phyloP scores from a whole-genome alignment of 331 rosid genomes.

The Rosa hybrid region DNA sequence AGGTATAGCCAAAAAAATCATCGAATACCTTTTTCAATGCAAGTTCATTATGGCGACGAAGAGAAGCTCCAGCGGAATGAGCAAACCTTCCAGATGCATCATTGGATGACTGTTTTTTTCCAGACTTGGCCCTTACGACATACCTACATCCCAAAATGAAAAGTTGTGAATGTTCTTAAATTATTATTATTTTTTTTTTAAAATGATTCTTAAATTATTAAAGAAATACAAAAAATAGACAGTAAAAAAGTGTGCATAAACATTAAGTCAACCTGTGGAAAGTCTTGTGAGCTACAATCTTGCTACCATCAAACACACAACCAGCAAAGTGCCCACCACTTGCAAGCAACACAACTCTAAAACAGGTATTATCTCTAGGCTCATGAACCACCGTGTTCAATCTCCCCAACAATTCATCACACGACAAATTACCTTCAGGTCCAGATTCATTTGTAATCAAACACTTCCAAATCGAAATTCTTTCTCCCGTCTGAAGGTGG shows the following conservation, averaged over 20 bases:
- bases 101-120: constrained; percentile 88
- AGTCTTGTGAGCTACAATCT: constrained; percentile 84
- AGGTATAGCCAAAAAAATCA: constrained; percentile 2
- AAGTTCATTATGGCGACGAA: constrained; percentile 83
- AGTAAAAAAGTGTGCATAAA: neutral
- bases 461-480: constrained; percentile 80
- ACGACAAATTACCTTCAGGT: constrained; percentile 7
- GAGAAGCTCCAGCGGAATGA: constrained; percentile 95
- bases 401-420: constrained; percentile 50
- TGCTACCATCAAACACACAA: constrained; percentile 83
- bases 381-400: constrained; percentile 56
- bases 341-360: constrained; percentile 80
- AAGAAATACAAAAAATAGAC: neutral
- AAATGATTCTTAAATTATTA: too few species aligned
- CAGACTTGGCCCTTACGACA: constrained; percentile 94
- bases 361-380: constrained; percentile 59
- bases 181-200: neutral
- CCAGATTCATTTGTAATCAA: constrained; percentile 56
- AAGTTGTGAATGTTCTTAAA: constrained; percentile 1
- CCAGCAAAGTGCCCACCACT: constrained; percentile 97
- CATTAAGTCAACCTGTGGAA: constrained; percentile 79
- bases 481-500: constrained; percentile 62
- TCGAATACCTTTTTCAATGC: constrained; percentile 77
- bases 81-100: constrained; percentile 66
- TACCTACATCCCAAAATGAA: constrained; percentile 54